Conservation (phyloP, 1,139 yeast genomes). For the Geotrichum citri-aurantii region DNA sequence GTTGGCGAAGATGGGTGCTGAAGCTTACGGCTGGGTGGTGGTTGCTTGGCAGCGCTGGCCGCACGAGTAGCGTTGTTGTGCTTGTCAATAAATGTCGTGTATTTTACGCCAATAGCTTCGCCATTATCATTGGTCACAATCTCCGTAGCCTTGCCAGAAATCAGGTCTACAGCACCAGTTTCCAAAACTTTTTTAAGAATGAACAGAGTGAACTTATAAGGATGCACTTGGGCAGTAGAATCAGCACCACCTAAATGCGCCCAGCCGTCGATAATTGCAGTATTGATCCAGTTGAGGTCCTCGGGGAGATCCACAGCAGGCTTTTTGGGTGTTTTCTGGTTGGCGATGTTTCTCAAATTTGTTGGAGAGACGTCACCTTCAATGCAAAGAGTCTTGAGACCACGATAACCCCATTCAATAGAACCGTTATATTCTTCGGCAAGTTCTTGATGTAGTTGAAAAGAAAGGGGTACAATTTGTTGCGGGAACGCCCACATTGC, state of each 20-base stretch:
- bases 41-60: not conserved
- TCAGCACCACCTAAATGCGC: constrained; percentile 78
- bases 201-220: constrained; percentile 82
- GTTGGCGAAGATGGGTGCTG: constrained; percentile 5
- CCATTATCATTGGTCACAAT: constrained; percentile 34
- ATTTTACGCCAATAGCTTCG: constrained; percentile 25
- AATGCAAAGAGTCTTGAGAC: constrained; percentile 77
- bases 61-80: constrained; percentile 48
- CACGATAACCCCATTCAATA: constrained; percentile 86
- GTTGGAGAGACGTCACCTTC: constrained; percentile 63
- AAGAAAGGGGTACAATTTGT: constrained; percentile 85
- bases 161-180: constrained; percentile 77
- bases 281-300: constrained; percentile 77
- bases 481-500: constrained; percentile 98
- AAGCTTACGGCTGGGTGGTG: constrained; percentile 1
- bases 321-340: constrained; percentile 14
- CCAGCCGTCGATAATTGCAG: constrained; percentile 63
- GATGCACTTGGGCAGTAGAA: constrained; percentile 96
- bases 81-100: constrained; percentile 39
- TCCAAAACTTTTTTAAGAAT: constrained; percentile 76
- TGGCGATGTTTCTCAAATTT: constrained; percentile 16
- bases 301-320: constrained; percentile 46
- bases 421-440: constrained; percentile 75
- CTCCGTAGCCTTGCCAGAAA: constrained; percentile 77
- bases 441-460: constrained; percentile 76